A percentile compares a stretch with the other conserved stretches of the same genome.
phyloP scores from a whole-genome alignment of 257 asterid species.

The Cordia subcordata region DNA sequence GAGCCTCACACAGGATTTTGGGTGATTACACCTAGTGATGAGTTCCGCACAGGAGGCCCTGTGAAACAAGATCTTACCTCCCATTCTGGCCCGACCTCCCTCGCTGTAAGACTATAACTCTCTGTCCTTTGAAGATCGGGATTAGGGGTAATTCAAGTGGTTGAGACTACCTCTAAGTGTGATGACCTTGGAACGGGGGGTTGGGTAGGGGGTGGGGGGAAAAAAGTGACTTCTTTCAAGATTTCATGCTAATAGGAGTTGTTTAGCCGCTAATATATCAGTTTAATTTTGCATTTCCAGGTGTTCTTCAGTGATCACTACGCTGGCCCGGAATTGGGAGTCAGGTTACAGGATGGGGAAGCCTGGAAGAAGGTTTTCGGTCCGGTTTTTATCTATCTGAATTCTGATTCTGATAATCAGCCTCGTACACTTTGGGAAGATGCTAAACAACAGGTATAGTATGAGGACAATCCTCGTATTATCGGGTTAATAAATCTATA shows the following conservation, averaged over 20 bases:
- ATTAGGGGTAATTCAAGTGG: too few species aligned
- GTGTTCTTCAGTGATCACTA: constrained; percentile 61
- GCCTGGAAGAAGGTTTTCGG: constrained; percentile 88
- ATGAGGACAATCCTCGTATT: not conserved
- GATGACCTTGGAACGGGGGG: too few species aligned
- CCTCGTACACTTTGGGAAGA: constrained; percentile 61
- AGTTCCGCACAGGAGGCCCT: constrained; percentile 33
- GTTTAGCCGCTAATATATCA: not conserved
- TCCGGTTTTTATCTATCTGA: constrained; percentile 67
- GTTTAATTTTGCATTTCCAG: constrained; percentile 19
- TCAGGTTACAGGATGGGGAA: constrained; percentile 51
- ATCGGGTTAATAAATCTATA: not conserved
- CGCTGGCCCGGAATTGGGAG: constrained; percentile 50
- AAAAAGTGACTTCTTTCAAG: not conserved
- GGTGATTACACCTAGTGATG: constrained; percentile 34
- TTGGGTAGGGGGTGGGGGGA: too few species aligned
- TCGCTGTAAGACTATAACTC: constrained; percentile 13
- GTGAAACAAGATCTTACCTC: constrained; percentile 36
- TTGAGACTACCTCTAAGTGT: too few species aligned
- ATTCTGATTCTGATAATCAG: constrained; percentile 38
- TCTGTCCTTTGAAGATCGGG: too few species aligned
- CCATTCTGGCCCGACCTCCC: constrained; percentile 30
- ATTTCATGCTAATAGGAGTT: not conserved
- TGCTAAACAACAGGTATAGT: constrained; percentile 64
- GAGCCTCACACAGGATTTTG: constrained; percentile 25